Conservation (phyloP, 2,329 filamentous ascomycete species). For the Onygena corvina region DNA sequence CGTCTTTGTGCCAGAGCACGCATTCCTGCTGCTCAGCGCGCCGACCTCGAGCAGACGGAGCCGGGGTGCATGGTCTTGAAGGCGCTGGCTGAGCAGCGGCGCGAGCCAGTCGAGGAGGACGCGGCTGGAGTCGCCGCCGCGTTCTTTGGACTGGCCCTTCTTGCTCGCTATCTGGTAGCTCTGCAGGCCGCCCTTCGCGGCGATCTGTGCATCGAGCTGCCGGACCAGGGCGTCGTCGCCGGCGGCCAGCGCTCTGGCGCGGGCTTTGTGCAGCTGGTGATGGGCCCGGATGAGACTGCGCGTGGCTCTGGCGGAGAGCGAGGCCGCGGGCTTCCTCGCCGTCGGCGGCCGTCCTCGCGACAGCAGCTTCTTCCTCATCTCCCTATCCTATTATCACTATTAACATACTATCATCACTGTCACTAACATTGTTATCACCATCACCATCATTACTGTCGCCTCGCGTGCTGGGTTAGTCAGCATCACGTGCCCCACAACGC, state of each 20-base stretch:
- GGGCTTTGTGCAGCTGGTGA: slow-evolving; percentile 48
- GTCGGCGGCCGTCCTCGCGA: slow-evolving; percentile 38
- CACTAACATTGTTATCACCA: background rate
- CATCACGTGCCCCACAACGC: slow-evolving; percentile 5
- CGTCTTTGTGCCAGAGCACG: slow-evolving; percentile 58
- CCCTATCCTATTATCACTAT: background rate
- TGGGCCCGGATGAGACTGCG: slow-evolving; percentile 48
- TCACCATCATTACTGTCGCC: background rate
- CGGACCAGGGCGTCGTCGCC: slow-evolving; percentile 32
- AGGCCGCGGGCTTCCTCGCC: slow-evolving; percentile 26
- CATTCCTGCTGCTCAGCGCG: slow-evolving; percentile 71
- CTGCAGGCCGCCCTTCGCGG: slow-evolving; percentile 46
- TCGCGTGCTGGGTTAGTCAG: background rate
- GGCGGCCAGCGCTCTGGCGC: slow-evolving; percentile 40
- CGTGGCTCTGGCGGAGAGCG: slow-evolving; percentile 46
- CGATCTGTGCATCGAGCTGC: slow-evolving; percentile 40
- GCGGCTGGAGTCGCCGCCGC: slow-evolving; percentile 53
- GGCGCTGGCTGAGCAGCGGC: slow-evolving; percentile 20
- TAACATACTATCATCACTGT: background rate
- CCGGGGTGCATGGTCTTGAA: background rate
- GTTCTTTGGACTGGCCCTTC: slow-evolving; percentile 47
- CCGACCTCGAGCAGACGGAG: slow-evolving; percentile 77
- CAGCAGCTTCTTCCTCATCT: slow-evolving; percentile 23
- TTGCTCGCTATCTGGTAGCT: slow-evolving; percentile 52
- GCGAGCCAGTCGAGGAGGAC: slow-evolving; percentile 48